phyloP scores from a whole-genome alignment of 2,329 filamentous ascomycete species.

The Colletotrichum caudatum region DNA sequence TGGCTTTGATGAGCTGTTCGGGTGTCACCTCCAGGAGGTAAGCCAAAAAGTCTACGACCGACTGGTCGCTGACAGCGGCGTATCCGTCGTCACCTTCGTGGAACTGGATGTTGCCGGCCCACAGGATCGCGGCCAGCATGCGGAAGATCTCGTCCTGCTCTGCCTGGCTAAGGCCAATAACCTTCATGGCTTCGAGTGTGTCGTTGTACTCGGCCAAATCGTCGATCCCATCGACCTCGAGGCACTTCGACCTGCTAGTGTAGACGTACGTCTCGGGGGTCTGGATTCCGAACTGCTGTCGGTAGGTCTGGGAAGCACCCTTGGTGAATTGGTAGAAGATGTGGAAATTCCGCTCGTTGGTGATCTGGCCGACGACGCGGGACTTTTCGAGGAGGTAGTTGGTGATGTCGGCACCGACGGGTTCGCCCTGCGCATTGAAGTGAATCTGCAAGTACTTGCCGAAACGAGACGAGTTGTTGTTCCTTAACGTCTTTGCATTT shows the following conservation, averaged over 20 bases:
- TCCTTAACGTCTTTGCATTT: constrained; percentile 96
- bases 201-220: constrained; percentile 90
- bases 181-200: constrained; percentile 91
- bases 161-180: constrained; percentile 87
- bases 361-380: constrained; percentile 93
- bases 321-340: constrained; percentile 99
- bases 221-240: constrained; percentile 93
- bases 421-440: constrained; percentile 92
- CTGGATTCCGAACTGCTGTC: constrained; percentile 90
- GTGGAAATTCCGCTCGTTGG: constrained; percentile 97
- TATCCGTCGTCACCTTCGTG: constrained; percentile 90
- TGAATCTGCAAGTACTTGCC: constrained; percentile 98
- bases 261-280: constrained; percentile 93
- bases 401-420: constrained; percentile 95
- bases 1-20: constrained; percentile 82
- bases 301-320: constrained; percentile 87
- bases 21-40: constrained; percentile 92
- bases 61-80: constrained; percentile 86
- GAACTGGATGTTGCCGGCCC: constrained; percentile 95
- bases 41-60: constrained; percentile 92
- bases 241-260: constrained; percentile 93
- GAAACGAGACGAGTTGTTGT: constrained; percentile 99
- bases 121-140: constrained; percentile 90
- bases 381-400: constrained; percentile 98
- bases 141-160: constrained; percentile 98